Evolutionary conservation across 306 rosid species (phyloP).

Genomic region (Malus domestica): DNA sequence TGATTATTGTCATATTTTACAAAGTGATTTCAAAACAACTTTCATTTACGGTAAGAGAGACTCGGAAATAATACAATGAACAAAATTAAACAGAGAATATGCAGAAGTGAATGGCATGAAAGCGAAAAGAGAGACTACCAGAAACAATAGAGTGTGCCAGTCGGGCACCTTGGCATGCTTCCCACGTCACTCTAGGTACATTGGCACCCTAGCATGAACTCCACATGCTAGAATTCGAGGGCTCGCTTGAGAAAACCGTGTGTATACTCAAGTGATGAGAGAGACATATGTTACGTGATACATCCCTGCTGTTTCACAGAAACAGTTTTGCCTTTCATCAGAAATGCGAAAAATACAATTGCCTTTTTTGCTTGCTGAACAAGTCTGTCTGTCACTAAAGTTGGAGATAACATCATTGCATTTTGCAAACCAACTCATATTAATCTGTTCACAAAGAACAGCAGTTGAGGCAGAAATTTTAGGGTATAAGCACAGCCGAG

Average conservation of each 20-base stretch:
- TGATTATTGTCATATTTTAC: too few relatives aligned
- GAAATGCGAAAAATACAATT: neutral
- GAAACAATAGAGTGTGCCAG: neutral
- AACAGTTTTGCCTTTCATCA: too few relatives aligned
- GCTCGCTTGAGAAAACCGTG: too few relatives aligned
- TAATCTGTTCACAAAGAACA: neutral
- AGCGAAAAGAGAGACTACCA: neutral
- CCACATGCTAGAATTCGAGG: too few relatives aligned
- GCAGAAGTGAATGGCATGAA: neutral
- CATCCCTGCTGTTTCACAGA: too few relatives aligned
- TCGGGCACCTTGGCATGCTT: too few relatives aligned
- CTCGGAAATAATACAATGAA: too few relatives aligned
- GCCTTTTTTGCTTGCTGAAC: neutral
- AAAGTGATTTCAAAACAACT: too few relatives aligned
- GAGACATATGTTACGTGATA: too few relatives aligned
- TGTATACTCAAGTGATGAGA: too few relatives aligned
- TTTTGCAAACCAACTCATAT: neutral
- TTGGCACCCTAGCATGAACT: neutral
- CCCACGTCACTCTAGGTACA: neutral
- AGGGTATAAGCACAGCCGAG: constrained; percentile 74
- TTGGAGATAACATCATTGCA: neutral
- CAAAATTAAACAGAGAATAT: neutral
- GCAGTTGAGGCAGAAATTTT: neutral
- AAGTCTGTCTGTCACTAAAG: neutral
- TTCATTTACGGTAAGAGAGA: too few relatives aligned